These are phyloP conservation scores for Microascus cirrosus DNA, from an alignment of 2,329 filamentous ascomycete species.

Conservation along the genomic window DNA sequence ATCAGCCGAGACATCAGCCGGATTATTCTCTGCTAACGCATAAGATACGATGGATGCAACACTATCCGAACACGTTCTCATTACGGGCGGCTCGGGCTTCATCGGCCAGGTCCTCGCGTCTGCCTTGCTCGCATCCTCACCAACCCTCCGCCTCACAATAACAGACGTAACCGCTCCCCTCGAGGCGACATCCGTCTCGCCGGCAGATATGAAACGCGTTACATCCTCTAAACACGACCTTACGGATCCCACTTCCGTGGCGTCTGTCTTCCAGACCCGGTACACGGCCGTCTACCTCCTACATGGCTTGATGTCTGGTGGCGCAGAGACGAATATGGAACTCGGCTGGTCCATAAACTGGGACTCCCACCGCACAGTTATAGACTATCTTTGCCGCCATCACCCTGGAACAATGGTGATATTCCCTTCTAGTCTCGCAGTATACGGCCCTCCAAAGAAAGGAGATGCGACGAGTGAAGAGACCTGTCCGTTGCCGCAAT, in stretches of 20 bases:
- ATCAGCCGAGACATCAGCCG: too few relatives aligned
- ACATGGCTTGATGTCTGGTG: constrained; percentile 54
- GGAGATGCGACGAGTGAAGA: constrained; percentile 30
- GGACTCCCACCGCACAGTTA: constrained; percentile 39
- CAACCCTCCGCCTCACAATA: constrained; percentile 32
- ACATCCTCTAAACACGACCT: constrained; percentile 18
- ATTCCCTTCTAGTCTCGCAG: constrained; percentile 47
- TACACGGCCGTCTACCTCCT: constrained; percentile 43
- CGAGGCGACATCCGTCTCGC: constrained; percentile 24
- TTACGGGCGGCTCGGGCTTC: constrained; percentile 54
- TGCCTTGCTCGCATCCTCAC: constrained; percentile 34
- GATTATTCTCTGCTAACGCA: too few relatives aligned
- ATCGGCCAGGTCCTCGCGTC: constrained; percentile 50
- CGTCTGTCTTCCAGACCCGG: constrained; percentile 15
- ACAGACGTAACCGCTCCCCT: constrained; percentile 45
- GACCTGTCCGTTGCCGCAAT: constrained; percentile 38
- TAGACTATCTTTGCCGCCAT: constrained; percentile 34
- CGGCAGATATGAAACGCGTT: constrained; percentile 15
- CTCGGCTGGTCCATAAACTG: constrained; percentile 44
- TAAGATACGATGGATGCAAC: background rate
- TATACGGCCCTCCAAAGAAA: constrained; percentile 39
- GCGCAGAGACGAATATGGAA: constrained; percentile 47
- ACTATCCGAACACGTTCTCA: constrained; percentile 31
- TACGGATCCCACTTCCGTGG: constrained; percentile 18
- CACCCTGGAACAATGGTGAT: constrained; percentile 41